Evolutionary conservation across 2,329 filamentous ascomycete species (phyloP).

Genomic region (Stagonosporopsis tanaceti): DNA sequence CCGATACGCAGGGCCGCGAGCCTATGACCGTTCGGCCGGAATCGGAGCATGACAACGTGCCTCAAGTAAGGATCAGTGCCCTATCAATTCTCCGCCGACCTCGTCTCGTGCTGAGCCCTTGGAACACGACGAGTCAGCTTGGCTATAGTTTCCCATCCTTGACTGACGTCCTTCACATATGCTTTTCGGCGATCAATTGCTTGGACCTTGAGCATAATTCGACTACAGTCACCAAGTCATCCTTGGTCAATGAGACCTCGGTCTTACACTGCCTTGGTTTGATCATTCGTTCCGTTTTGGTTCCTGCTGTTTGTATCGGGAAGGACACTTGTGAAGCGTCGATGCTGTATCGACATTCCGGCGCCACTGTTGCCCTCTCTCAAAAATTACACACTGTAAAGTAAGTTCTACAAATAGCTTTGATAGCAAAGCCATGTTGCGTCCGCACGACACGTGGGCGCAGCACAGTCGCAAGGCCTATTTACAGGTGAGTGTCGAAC

Average conservation of each 20-base stretch:
- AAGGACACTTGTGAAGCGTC: not conserved
- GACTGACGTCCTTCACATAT: conserved; percentile 14
- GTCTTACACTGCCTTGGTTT: not conserved
- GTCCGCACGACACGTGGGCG: not conserved
- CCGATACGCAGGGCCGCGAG: conserved; percentile 22
- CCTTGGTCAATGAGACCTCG: not conserved
- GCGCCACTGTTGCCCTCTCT: not conserved
- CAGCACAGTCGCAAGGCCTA: not conserved
- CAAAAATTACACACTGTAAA: not conserved
- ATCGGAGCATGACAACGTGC: conserved; percentile 39
- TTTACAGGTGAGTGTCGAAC: not conserved
- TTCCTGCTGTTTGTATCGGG: not conserved
- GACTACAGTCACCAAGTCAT: conserved; percentile 3
- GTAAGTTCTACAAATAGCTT: not conserved
- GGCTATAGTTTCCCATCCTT: conserved; percentile 8
- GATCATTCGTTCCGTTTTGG: not conserved
- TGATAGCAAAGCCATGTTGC: not conserved
- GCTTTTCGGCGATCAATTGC: conserved; percentile 17
- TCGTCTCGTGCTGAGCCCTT: conserved; percentile 18
- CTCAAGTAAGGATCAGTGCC: conserved; percentile 31
- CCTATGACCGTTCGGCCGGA: conserved; percentile 36
- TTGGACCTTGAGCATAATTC: conserved; percentile 12
- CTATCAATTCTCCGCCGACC: conserved; percentile 26
- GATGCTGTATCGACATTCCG: not conserved
- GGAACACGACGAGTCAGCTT: conserved; percentile 22